phyloP scores from a whole-genome alignment of 1,284 basidiomycete genomes.

The Neonothopanus nambi region DNA sequence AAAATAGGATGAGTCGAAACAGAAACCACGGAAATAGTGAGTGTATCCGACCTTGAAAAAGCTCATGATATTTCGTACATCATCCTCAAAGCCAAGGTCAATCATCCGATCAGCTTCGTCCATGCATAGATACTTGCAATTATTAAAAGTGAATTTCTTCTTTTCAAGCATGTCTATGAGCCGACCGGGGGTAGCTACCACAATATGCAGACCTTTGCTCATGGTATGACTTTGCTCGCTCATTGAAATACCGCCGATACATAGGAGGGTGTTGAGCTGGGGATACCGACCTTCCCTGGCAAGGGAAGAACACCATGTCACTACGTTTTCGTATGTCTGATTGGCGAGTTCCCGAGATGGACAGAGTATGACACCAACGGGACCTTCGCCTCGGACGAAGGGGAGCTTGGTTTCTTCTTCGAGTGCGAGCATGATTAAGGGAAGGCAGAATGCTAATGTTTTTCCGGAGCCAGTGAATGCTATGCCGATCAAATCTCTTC shows the following conservation, averaged over 20 bases:
- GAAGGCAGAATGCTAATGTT: conserved; percentile 89
- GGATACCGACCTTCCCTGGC: conserved; percentile 83
- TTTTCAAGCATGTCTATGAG: conserved; percentile 98
- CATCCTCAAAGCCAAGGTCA: conserved; percentile 98
- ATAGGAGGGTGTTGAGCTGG: conserved; percentile 83
- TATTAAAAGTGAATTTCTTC: conserved; percentile 86
- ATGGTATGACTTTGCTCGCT: conserved; percentile 91
- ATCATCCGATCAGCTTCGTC: conserved; percentile 99
- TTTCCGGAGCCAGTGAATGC: conserved; percentile 94
- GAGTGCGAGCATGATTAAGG: conserved; percentile 92
- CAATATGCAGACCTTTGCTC: conserved; percentile 90
- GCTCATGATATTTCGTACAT: conserved; percentile 97
- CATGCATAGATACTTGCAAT: conserved; percentile 95
- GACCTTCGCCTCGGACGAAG: conserved; percentile 91
- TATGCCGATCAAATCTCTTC: conserved; percentile 94
- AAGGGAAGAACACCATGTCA: conserved; percentile 83
- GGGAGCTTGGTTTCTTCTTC: conserved; percentile 93
- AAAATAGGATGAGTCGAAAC: neutral
- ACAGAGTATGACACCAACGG: conserved; percentile 93
- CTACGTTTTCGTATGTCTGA: conserved; percentile 95
- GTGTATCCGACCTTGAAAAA: conserved; percentile 80
- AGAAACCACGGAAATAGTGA: neutral
- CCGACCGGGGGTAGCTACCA: conserved; percentile 94
- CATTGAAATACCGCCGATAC: conserved; percentile 99
- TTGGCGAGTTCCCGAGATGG: conserved; percentile 92